A percentile compares a stretch with the other conserved stretches of the same genome.
phyloP scores from a whole-genome alignment of 352 stramenopile species.

The Pythium phragmiticola region DNA sequence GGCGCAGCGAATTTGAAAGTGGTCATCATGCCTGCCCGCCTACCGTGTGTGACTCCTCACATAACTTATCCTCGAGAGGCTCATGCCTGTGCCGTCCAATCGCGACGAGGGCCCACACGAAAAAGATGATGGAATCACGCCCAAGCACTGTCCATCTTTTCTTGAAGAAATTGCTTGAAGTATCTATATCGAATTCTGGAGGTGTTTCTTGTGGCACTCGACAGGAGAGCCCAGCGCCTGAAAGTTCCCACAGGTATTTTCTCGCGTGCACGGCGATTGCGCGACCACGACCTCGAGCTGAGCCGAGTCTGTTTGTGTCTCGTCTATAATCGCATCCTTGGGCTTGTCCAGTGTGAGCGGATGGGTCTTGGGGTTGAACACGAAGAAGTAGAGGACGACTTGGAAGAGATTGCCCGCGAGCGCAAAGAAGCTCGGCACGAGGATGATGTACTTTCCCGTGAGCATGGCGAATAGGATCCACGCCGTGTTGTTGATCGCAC shows the following conservation, averaged over 20 bases:
- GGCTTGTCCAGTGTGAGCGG: constrained; percentile 16
- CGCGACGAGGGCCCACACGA: not conserved
- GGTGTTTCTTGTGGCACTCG: constrained; percentile 16
- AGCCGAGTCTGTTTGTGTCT: constrained; percentile 4
- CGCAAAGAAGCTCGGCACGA: constrained; percentile 11
- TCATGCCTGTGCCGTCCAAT: not conserved
- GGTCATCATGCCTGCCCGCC: constrained; percentile 32
- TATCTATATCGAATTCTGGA: not conserved
- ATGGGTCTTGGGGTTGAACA: constrained; percentile 48
- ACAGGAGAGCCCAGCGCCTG: constrained; percentile 23
- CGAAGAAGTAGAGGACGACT: constrained; percentile 39
- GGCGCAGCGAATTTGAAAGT: constrained; percentile 36
- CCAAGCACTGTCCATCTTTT: constrained; percentile 22
- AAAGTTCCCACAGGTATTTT: not conserved
- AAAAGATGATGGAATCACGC: constrained; percentile 25
- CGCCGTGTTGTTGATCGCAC: constrained; percentile 46
- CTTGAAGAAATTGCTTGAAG: not conserved
- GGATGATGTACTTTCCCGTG: constrained; percentile 48
- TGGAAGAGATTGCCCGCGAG: constrained; percentile 28
- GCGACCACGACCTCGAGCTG: not conserved
- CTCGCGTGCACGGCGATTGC: not conserved
- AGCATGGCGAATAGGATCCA: constrained; percentile 49
- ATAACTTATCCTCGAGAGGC: too few species aligned
- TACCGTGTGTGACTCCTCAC: constrained; percentile 13
- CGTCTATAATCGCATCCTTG: not conserved